A percentile compares a stretch with the other conserved stretches of the same genome.
phyloP scores from a whole-genome alignment of 768 basidiomycete genomes.

The Lentinula sp. region DNA sequence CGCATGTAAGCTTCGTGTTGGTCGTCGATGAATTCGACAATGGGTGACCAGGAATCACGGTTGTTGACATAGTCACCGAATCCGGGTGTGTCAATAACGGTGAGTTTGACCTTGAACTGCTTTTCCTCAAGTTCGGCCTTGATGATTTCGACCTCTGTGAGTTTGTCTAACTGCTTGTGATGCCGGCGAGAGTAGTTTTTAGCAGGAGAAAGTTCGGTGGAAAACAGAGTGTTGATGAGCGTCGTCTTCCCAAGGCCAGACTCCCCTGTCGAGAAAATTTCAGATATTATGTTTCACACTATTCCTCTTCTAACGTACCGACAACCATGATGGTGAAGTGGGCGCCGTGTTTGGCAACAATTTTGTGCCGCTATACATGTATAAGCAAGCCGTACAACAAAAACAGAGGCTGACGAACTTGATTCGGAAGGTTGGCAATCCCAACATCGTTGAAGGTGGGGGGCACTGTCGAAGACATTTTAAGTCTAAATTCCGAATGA shows the following conservation, averaged over 20 bases:
- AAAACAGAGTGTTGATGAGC: conserved; percentile 97
- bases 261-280: conserved; percentile 57
- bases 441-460: conserved; percentile 75
- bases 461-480: conserved; percentile 35
- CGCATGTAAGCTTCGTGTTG: conserved; percentile 95
- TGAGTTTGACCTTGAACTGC: conserved; percentile 98
- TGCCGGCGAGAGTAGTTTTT: conserved; percentile 90
- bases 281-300: background rate
- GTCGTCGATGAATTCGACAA: conserved; percentile 97
- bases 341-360: conserved; percentile 93
- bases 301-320: conserved; percentile 44
- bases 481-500: background rate
- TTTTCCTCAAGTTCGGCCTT: conserved; percentile 99
- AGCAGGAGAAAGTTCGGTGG: conserved; percentile 87
- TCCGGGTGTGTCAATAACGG: conserved; percentile 97
- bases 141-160: conserved; percentile 98
- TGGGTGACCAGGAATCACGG: conserved; percentile 96
- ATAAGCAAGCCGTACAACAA: background rate
- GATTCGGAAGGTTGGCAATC: conserved; percentile 96
- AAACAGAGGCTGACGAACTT: conserved; percentile 47
- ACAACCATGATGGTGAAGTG: conserved; percentile 99
- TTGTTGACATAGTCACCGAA: conserved; percentile 99
- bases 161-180: conserved; percentile 96
- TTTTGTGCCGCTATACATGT: conserved; percentile 79
- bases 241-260: conserved; percentile 97